Base-by-base conservation (phyloP, 805 yeast genomes). In the Zygoascus flipseniorum region DNA sequence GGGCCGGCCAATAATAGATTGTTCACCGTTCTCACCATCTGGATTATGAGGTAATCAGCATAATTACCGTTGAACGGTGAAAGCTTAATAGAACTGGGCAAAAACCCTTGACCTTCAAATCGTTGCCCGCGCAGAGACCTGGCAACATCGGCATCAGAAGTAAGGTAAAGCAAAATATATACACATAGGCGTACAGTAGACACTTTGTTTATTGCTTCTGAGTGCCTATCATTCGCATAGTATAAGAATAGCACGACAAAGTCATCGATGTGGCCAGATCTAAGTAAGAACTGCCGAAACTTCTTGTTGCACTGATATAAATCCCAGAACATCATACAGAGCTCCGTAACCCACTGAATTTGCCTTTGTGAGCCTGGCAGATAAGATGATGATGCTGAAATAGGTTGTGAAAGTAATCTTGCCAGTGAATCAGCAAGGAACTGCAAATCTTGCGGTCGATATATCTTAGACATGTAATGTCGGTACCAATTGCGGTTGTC, bases 311-410 rank as follows among this genome's bases (percentile, higher is more conserved):
- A 82, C 63, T 87, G 92, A 35, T 80, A 69, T 44, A 89, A 69
- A 61, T 86, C 95, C 86, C 95, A 87, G 14, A 86, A 59, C 8
- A 90, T 64, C 64, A 85, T 75, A 5, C 80, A 67, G n/a, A 78
- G 63, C 62, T 85, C 90, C 2, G 74, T 69, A 1, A 81, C 65
- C 83, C 89, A 63, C 11, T 58, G 63, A 14, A 59, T 54, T 42
- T 59, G 61, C 23, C 51, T 49, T 32, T 57, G 59, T 39, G 63
- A 60, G 1, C 67, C 69, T 2, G 68, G 66, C 13, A 66, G 54
- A 53, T 62, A 65, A 8, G 65, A 55, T 43, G 63, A 45, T 39
- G 56, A 52, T 74, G 18, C 75, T 61, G 4, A 77, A 67, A 54
- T 74, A 50, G 57, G 68, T 56, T 46, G 79, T 69, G 54, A 73